Base-by-base conservation (phyloP, 83 land plant species). In the Isoetes engelmannii region DNA sequence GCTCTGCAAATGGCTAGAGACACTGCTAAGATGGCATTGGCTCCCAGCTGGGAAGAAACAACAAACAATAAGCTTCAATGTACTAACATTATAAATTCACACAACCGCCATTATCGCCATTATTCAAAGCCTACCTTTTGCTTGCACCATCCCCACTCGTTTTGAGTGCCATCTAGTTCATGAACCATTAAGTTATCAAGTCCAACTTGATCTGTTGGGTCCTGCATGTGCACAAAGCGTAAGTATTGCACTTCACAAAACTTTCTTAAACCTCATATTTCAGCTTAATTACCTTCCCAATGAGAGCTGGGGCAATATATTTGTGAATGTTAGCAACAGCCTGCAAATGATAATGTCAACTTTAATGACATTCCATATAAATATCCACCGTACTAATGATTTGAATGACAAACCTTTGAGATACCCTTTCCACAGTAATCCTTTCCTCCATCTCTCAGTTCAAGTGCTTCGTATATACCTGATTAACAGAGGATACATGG, bases 91-190 rank as follows among this genome's bases (percentile, higher is more conserved):
- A 28, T 2, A 28, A 28, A 28, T 28, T 28, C 37, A 28, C 37
- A 28, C 2, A 28, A 28, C 37, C 37, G 2, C 37, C 37, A 28
- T 28, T 28, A 28, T 28, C 37, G 2, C 37, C 37, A 28, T 28
- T 28, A 28, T 28, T 28, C 37, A 28, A 59, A 2, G 4, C 46
- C n/a, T 47, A 89, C 98, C 92, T 90, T 90, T 47, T 90, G 97
- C 61, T 94, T 94, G 90, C 93, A 90, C 99, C 99, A 94, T 46
- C 99, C 99, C 99, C 99, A 94, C 70, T 94, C 81, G 73, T 94
- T 94, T 43, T 79, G 79, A 28, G 99, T 94, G 69, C 97, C 97
- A 74, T 94, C 99, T 28, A 94, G 88, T 62, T 84, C 75, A 47
- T 84, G 96, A 20, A 94, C 97, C 93, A 94, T 90, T 77, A 83